Base-by-base conservation (phyloP, 257 asterid species). In the Gardenia jasminoides region DNA sequence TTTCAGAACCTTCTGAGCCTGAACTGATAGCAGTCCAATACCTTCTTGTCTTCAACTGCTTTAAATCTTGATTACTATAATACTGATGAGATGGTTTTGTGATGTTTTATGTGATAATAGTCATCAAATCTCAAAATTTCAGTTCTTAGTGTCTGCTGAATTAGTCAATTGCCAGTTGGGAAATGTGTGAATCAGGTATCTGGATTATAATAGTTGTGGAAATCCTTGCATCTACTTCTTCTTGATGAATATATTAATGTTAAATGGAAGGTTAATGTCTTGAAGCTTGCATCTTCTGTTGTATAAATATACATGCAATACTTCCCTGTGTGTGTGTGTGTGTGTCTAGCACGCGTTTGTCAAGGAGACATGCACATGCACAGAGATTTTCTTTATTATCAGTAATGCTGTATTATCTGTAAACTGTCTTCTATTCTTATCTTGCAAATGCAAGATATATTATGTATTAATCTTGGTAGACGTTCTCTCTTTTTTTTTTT, bases 141-240 rank as follows among this genome's bases (percentile, higher is more conserved):
- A 54, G 70, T 81, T 75, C 66, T 36, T 74, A 62, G 54, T 61
- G 59, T 62, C 67, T 84, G 46, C 20, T 74, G 73, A 78, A 39
- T 82, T 67, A 76, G 80, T 72, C 75, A 50, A 59, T 70, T 82
- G 75, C 47, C 74, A 24, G 82, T 61, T 74, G 81, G 48, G 75
- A 74, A 73, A 82, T 77, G 76, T 50, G 84, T 81, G 73, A 59
- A 80, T 50, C 46, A 66, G 69, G 72, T 43, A 72, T 82, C 89
- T 75, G 65, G 48, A 79, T 67, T 83, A 74, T 69, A 74, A 80
- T 82, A 70, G 36, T 74, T 48, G 54, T 72, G 43, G 78, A 73
- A 72, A 68, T 70, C 77, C 64, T 77, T 66, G 79, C 72, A 72
- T 61, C 79, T 70, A 64, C 64, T 48, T 48, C 78, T 78, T 52